These are phyloP conservation scores for Dillenia turbinata DNA, from an alignment of 164 flowering plant species.

Conservation along the genomic window DNA sequence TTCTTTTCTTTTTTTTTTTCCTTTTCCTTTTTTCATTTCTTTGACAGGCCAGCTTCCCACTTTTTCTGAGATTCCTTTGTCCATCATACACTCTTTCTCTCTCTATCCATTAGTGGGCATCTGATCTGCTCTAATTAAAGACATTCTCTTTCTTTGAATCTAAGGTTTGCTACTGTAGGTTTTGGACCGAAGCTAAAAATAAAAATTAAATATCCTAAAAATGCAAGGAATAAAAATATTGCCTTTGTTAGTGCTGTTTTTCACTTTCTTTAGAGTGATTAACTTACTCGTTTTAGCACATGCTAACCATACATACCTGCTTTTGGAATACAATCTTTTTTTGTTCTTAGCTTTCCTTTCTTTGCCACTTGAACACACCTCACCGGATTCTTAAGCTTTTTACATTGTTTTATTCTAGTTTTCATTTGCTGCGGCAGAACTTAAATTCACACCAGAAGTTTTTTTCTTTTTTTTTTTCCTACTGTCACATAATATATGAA, in stretches of 20 bases:
- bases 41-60: constrained; percentile 6
- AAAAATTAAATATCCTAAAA: neutral
- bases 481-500: no score
- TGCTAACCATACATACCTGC: neutral
- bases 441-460: no score
- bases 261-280: constrained; percentile 3
- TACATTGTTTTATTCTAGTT: no score
- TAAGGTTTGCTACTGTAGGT: constrained; percentile 8
- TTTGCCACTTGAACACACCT: constrained; percentile 5
- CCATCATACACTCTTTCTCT: neutral
- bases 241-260: constrained; percentile 3
- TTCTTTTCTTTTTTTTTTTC: neutral
- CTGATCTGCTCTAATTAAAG: constrained; percentile 10
- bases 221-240: constrained; percentile 3
- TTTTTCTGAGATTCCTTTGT: constrained; percentile 13
- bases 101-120: constrained; percentile 12
- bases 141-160: neutral
- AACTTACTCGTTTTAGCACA: neutral
- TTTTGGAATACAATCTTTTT: constrained; percentile 6
- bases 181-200: constrained; percentile 13
- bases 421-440: no score
- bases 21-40: no score
- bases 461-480: no score
- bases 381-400: neutral
- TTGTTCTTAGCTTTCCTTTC: neutral